Base-by-base conservation (phyloP, 768 basidiomycete species). In the Boletus eberwhitei region DNA sequence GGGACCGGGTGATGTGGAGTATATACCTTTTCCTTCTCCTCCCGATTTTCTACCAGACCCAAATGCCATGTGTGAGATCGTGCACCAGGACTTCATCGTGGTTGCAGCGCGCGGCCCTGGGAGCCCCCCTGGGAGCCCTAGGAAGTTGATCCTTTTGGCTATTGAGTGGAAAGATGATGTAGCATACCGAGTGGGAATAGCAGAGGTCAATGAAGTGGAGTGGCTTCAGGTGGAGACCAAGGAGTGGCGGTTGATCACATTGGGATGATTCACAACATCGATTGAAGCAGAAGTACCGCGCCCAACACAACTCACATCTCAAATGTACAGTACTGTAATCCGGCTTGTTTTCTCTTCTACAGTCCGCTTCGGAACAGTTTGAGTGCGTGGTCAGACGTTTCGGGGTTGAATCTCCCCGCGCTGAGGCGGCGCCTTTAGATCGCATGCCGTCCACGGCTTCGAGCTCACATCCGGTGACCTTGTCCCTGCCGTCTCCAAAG, bases 111-210 rank as follows among this genome's bases (percentile, higher is more conserved):
- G 32, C 9, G 29, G 4, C 12, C 17, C 1, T 3, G 12, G 26
- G n/a, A n/a, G n/a, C n/a, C n/a, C n/a, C n/a, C n/a, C n/a, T n/a
- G n/a, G n/a, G n/a, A n/a, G 4, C 12, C 17, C 1, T 3, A 8
- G 26, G 4, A 21, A 0, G 36, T 22, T 58, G 44, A 16, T 53
- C 2, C 45, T 62, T 32, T 24, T 62, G 11, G 61, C 61, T 1
- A 35, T 62, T 5, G 57, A 63, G 39, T 62, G 61, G 57, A 45
- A 22, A 14, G 57, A 59, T 26, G 57, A 41, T 0, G 42, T 63
- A 3, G 61, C 61, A 4, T 63, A 62, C 12, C 61, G 61, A 40
- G 22, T 50, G 6, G 60, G 54, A 19, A 32, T 19, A 26, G 6
- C 48, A 17, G 12, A 4, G 2, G 41, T 51, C 8, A 4, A 0